Base-by-base conservation (phyloP, 2,329 filamentous ascomycete genomes). In the Botryotinia convoluta region DNA sequence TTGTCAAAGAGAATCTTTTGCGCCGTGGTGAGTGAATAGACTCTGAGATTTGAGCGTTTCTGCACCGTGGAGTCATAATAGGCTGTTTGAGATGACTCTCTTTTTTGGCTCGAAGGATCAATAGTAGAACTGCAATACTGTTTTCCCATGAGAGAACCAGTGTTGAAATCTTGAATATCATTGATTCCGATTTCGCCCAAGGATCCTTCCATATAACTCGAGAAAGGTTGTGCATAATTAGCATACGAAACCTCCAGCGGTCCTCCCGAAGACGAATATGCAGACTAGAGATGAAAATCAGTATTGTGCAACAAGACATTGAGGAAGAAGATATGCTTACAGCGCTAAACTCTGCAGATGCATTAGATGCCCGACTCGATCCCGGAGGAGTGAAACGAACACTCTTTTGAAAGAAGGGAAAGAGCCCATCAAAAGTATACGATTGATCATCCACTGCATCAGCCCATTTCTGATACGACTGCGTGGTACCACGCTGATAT, bases 391-490 rank as follows among this genome's bases (percentile, higher is more conserved):
- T 74, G 62, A 72, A 68, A 1, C 20, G 71, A 37, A 75, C 70
- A 42, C 72, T 74, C 72, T 82, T 84, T 45, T 78, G 78, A 69
- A 86, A 82, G 79, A 84, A 87, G 4, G 84, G 83, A 35, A 84
- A 80, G 51, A 87, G 81, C 10, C 81, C 81, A 6, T 84, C 78
- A 72, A 85, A 85, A 74, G 82, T 83, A 82, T 85, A 88, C 6
- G 80, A 78, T 1, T 82, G 72, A 71, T 87, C 85, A 2, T 79
- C 80, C 1, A 82, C 78, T 3, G 81, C 74, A 39, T 81, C 77
- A 5, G 80, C 83, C 85, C 85, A 87, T 60, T 82, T 80, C 35
- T 86, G 82, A 75, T 20, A 83, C 8, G 64, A 62, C 22, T 67
- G 64, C 9, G 8, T 59, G 37, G 42, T 68, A 22, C 71, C 71